Conservation (phyloP, 2,329 filamentous ascomycete species). For the Lasiodiplodia sp. region DNA sequence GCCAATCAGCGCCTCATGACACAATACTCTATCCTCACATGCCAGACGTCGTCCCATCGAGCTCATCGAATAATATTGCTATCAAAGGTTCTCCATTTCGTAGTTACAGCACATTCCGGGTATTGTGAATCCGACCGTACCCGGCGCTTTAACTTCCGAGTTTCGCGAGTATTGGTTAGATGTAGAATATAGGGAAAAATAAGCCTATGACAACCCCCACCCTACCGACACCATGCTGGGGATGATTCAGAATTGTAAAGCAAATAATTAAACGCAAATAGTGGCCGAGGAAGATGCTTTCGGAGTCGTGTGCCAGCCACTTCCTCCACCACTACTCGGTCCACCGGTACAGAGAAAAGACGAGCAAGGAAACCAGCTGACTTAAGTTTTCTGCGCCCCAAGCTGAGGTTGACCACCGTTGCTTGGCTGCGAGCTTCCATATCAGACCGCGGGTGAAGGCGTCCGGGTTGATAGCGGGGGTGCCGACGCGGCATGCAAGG, state of each 20-base stretch:
- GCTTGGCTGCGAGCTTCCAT: slow-evolving; percentile 25
- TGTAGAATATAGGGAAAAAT: slow-evolving; percentile 13
- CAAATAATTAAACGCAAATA: slow-evolving; percentile 25
- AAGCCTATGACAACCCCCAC: slow-evolving; percentile 24
- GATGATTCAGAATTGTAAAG: slow-evolving; percentile 24
- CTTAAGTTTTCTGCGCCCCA: slow-evolving; percentile 26
- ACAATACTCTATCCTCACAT: not conserved
- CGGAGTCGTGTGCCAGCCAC: slow-evolving; percentile 27
- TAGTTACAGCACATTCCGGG: slow-evolving; percentile 28
- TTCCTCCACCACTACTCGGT: slow-evolving; percentile 29
- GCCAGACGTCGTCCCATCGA: not conserved
- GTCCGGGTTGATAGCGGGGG: slow-evolving; percentile 27
- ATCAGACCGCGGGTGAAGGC: slow-evolving; percentile 21
- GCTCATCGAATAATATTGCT: slow-evolving; percentile 12
- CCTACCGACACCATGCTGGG: slow-evolving; percentile 29
- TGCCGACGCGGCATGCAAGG: slow-evolving; percentile 8
- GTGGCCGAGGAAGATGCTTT: slow-evolving; percentile 26
- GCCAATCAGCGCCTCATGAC: slow-evolving; percentile 3
- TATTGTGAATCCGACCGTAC: slow-evolving; percentile 16
- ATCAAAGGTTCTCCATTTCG: slow-evolving; percentile 28
- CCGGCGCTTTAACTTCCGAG: slow-evolving; percentile 24
- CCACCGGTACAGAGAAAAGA: slow-evolving; percentile 23
- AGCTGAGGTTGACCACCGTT: slow-evolving; percentile 19
- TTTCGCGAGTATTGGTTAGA: slow-evolving; percentile 19
- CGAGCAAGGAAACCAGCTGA: slow-evolving; percentile 17